Base-by-base conservation (phyloP, 305 asterid species). In the Rubia tinctorum region DNA sequence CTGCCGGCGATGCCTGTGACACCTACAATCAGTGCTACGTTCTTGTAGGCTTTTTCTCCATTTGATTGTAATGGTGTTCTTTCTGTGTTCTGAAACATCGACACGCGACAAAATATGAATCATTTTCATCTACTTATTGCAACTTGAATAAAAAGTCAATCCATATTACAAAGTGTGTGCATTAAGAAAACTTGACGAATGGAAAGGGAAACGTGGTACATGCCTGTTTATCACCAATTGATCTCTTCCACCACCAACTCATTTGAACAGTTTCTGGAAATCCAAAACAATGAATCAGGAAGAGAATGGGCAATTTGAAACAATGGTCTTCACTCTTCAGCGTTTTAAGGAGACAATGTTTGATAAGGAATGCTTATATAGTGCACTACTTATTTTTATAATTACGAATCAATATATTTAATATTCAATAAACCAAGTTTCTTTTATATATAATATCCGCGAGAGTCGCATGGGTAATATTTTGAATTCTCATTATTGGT, bases 1-100 rank as follows among this genome's bases (percentile, higher is more conserved):
- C 86, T 80, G 55, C 95, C 92, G 3, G 81, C 87, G 3, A 88
- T 81, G 61, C 96, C 91, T 0, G 93, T 89, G 13, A 86, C 88
- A 8, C 93, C 90, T 13, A 88, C 80, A 8, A 89, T 67, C 2
- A 89, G 84, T 14, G 87, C 95, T 0, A 84, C 91, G 70, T 80
- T 86, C 47, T 79, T 69, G 77, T 76, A 78, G 18, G 25, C 8
- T 14, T 40, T 66, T 47, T 59, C 49, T 64, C 65, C 77, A 15
- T 78, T 82, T 17, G 75, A 42, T 23, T 78, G 74, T 3, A 63
- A 11, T 17, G 42, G 73, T 66, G 47, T 74, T 56, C 75, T 72
- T 83, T 77, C 86, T 56, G 9, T 63, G 37, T 30, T 40, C 49
- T 68, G 17, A 70, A 47, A 56, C 12, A 39, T 15, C 58, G 14